phyloP scores from a whole-genome alignment of 306 rosid genomes.

The Prunus padus region DNA sequence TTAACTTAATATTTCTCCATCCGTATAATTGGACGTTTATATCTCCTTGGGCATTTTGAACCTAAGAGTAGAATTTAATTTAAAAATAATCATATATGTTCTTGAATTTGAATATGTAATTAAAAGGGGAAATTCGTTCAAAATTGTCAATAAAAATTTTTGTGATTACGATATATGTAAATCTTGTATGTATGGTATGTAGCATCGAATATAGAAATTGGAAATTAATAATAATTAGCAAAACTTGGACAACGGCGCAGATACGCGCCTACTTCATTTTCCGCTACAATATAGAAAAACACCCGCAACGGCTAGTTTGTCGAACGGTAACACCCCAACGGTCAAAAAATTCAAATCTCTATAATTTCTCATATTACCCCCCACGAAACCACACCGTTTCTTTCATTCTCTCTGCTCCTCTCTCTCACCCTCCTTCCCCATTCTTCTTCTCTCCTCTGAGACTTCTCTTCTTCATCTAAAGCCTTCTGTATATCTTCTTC shows the following conservation, averaged over 20 bases:
- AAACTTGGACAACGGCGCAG: constrained; percentile 12
- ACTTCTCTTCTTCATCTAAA: not conserved
- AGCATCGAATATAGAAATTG: not conserved
- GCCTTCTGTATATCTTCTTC: constrained; percentile 18
- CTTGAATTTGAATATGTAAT: too few species aligned
- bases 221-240: not conserved
- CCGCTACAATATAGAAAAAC: not conserved
- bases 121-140: too few species aligned
- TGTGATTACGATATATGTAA: too few species aligned
- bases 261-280: not conserved
- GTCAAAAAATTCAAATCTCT: constrained; percentile 32
- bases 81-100: too few species aligned
- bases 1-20: too few species aligned
- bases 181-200: not conserved
- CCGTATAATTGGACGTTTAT: too few species aligned
- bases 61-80: too few species aligned
- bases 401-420: constrained; percentile 6
- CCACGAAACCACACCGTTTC: constrained; percentile 12
- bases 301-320: constrained; percentile 43
- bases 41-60: too few species aligned
- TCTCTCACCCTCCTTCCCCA: constrained; percentile 3
- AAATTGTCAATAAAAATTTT: too few species aligned
- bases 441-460: not conserved
- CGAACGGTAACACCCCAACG: constrained; percentile 38
- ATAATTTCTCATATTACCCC: constrained; percentile 3